phyloP scores from a whole-genome alignment of 441 rosid genomes.

The Croton laevigatus region DNA sequence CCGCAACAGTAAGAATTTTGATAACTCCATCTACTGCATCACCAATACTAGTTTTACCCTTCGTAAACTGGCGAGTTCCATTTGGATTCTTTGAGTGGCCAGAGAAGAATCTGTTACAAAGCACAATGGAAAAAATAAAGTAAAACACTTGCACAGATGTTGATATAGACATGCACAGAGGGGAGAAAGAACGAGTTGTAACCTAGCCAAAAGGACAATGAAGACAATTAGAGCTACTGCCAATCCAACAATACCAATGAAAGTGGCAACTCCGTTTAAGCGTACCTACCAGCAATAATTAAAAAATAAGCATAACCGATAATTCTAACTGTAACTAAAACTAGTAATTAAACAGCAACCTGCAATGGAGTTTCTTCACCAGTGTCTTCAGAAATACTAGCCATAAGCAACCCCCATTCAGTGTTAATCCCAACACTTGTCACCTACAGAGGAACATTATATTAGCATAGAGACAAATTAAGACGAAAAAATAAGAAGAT shows the following conservation, averaged over 20 bases:
- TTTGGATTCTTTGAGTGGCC: slow-evolving; percentile 55
- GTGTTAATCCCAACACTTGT: slow-evolving; percentile 92
- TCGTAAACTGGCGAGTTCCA: slow-evolving; percentile 47
- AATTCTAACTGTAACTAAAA: background rate
- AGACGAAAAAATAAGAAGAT: background rate
- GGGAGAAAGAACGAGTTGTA: background rate
- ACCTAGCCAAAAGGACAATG: slow-evolving; percentile 85
- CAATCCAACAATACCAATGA: slow-evolving; percentile 88
- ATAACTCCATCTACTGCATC: slow-evolving; percentile 68
- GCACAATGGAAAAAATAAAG: slow-evolving; percentile 11
- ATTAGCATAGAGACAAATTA: background rate
- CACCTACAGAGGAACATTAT: slow-evolving; percentile 43
- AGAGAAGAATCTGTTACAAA: slow-evolving; percentile 63
- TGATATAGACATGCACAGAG: background rate
- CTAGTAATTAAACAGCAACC: slow-evolving; percentile 35
- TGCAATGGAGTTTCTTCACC: slow-evolving; percentile 99
- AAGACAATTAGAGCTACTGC: slow-evolving; percentile 77
- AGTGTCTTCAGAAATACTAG: slow-evolving; percentile 91
- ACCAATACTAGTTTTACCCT: slow-evolving; percentile 59
- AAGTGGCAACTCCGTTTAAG: slow-evolving; percentile 91
- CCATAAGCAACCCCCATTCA: slow-evolving; percentile 97
- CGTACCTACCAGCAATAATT: slow-evolving; percentile 58
- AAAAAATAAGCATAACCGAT: slow-evolving; percentile 14
- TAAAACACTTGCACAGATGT: background rate
- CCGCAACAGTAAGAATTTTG: slow-evolving; percentile 83